Evolutionary conservation across 768 basidiomycete species (phyloP).

Genomic region (Mycena epipterygia): DNA sequence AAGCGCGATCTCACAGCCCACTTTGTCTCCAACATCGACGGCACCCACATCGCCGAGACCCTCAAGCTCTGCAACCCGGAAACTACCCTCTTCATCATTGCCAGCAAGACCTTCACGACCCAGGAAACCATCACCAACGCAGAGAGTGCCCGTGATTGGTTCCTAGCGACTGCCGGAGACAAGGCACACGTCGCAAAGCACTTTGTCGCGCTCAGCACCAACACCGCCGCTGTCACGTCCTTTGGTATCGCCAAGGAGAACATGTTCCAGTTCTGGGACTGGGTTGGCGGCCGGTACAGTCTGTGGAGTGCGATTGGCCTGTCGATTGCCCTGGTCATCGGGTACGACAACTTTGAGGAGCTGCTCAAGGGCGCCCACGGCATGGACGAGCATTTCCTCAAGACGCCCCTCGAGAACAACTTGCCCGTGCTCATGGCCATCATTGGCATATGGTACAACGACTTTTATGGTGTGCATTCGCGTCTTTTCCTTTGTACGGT

Average conservation of each 20-base stretch:
- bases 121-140: conserved; percentile 99
- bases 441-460: conserved; percentile 98
- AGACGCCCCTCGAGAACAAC: conserved; percentile 89
- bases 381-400: conserved; percentile 98
- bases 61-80: conserved; percentile 87
- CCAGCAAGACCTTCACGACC: conserved; percentile 99
- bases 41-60: conserved; percentile 95
- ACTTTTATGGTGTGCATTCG: conserved; percentile 83
- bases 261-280: conserved; percentile 99
- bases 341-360: conserved; percentile 93
- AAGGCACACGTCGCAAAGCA: conserved; percentile 97
- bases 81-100: conserved; percentile 96
- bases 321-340: conserved; percentile 93
- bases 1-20: conserved; percentile 89
- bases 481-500: conserved; percentile 18
- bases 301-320: conserved; percentile 99
- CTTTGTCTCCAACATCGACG: conserved; percentile 99
- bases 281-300: conserved; percentile 99
- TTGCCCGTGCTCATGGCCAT: conserved; percentile 92
- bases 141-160: conserved; percentile 94
- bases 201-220: conserved; percentile 98
- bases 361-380: conserved; percentile 94
- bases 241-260: conserved; percentile 94
- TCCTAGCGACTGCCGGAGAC: conserved; percentile 86
- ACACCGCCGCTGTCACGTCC: conserved; percentile 91